phyloP scores from a whole-genome alignment of 2,329 filamentous ascomycete genomes.

The Alternaria sp. region DNA sequence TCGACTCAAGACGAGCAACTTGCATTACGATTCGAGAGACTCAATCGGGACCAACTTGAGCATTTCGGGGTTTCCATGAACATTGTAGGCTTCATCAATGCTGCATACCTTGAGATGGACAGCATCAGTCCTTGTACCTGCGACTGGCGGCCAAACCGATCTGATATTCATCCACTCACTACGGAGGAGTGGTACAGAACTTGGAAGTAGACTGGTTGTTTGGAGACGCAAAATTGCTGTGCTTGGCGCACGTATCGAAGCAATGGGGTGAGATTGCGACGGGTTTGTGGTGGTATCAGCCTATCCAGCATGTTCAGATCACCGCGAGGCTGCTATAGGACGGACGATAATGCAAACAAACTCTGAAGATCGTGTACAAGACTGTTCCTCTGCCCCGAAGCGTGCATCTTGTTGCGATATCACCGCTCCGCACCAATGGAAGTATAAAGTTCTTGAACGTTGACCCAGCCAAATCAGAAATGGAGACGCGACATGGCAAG shows the following conservation, averaged over 20 bases:
- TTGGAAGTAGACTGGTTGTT: neutral
- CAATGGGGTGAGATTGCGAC: neutral
- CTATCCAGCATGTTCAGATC: neutral
- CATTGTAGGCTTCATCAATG: neutral
- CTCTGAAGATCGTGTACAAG: neutral
- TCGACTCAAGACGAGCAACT: neutral
- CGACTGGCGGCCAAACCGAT: too few relatives aligned
- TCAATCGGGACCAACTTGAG: too few relatives aligned
- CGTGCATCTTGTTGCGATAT: neutral
- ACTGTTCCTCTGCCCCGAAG: neutral
- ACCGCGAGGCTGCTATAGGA: neutral
- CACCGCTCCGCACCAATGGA: neutral
- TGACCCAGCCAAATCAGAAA: neutral
- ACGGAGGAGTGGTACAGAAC: neutral
- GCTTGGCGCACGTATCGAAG: neutral
- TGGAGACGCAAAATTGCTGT: neutral
- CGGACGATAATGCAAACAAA: neutral
- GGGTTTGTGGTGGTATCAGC: neutral
- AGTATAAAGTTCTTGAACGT: neutral
- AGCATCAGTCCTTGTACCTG: too few relatives aligned
- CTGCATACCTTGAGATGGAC: neutral
- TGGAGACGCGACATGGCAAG: neutral
- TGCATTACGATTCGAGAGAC: too few relatives aligned
- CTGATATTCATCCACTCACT: neutral
- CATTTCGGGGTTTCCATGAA: too few relatives aligned